Conservation (phyloP, 306 rosid species). For the Lablab purpureus region DNA sequence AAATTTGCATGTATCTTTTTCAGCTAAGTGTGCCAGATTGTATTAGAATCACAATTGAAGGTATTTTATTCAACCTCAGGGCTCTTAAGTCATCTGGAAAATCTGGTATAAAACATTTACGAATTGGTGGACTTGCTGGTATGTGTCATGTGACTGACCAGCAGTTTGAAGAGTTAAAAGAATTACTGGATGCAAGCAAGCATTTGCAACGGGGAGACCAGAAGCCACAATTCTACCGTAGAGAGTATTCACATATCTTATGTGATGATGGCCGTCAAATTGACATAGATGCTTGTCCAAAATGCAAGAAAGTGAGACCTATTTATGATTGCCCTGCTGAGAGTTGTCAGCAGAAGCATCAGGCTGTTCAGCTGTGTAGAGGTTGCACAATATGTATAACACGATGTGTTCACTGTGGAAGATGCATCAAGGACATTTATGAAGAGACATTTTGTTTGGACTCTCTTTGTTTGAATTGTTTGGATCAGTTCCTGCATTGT, state of each 20-base stretch:
- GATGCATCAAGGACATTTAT: slow-evolving; percentile 70
- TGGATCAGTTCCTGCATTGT: slow-evolving; percentile 41
- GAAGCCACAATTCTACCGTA: slow-evolving; percentile 60
- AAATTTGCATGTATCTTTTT: slow-evolving; percentile 20
- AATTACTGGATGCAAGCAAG: slow-evolving; percentile 51
- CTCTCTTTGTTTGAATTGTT: slow-evolving; percentile 65
- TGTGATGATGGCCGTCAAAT: slow-evolving; percentile 66
- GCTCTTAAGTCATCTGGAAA: slow-evolving; percentile 57
- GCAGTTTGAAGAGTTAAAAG: slow-evolving; percentile 62
- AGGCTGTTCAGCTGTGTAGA: slow-evolving; percentile 59
- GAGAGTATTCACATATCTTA: slow-evolving; percentile 43
- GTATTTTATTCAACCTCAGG: slow-evolving; percentile 54
- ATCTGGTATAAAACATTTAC: slow-evolving; percentile 55
- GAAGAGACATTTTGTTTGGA: slow-evolving; percentile 84
- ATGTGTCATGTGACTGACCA: slow-evolving; percentile 48
- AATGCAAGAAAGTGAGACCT: slow-evolving; percentile 73
- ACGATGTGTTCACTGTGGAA: slow-evolving; percentile 77
- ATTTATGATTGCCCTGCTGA: slow-evolving; percentile 79
- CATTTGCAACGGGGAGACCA: slow-evolving; percentile 39
- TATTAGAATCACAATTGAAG: slow-evolving; percentile 49
- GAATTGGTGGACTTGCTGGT: slow-evolving; percentile 56
- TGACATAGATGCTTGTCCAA: slow-evolving; percentile 77
- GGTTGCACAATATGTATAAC: slow-evolving; percentile 76
- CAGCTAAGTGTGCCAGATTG: slow-evolving; percentile 68
- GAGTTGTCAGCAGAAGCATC: slow-evolving; percentile 65